Evolutionary conservation across 495 filamentous ascomycete genomes (phyloP).

Genomic region (Astrothelium macrocarpum): DNA sequence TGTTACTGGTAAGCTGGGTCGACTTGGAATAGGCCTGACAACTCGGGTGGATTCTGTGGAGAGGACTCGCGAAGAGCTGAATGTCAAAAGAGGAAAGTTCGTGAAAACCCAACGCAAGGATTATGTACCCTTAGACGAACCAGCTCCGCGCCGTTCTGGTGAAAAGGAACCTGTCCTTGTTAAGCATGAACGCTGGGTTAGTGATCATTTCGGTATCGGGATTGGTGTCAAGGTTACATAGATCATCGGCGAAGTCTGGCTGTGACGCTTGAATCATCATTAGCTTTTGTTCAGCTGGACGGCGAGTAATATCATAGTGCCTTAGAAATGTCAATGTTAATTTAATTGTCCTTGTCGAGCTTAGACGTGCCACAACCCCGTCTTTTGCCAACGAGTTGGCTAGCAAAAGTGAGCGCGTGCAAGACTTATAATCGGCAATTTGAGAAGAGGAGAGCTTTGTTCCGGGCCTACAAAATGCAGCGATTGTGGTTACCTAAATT

Average conservation of each 20-base stretch:
- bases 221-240: neutral
- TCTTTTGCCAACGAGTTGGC: no score
- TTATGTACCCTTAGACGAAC: neutral
- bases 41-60: slow-evolving; percentile 15
- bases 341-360: no score
- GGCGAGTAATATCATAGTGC: no score
- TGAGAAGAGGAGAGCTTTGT: no score
- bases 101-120: neutral
- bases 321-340: no score
- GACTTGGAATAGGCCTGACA: slow-evolving; percentile 14
- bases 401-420: no score
- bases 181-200: neutral
- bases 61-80: neutral
- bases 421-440: no score
- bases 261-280: no score
- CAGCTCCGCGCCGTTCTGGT: neutral
- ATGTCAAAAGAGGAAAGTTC: neutral
- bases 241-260: neutral
- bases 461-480: no score
- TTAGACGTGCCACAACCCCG: no score
- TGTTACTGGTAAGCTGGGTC: slow-evolving; percentile 16
- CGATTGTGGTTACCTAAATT: no score
- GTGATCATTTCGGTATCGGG: neutral
- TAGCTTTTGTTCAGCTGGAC: no score
- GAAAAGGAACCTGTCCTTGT: neutral